Conservation (phyloP, 768 basidiomycete species). For the Russula griseocarnosa region DNA sequence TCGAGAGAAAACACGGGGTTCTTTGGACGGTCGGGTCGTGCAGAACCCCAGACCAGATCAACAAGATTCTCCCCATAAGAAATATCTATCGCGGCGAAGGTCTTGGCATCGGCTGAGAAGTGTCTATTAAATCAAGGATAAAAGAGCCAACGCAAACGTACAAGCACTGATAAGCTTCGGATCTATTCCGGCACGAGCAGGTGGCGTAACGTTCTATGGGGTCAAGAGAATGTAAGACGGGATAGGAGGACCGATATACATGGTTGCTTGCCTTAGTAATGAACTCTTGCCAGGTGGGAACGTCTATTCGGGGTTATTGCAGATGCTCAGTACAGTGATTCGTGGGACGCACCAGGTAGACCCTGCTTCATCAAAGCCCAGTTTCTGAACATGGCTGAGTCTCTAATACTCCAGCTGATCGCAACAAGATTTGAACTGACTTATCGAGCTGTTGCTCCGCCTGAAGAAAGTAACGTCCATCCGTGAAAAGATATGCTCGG, state of each 20-base stretch:
- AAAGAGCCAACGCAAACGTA: constrained; percentile 33
- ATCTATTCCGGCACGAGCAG: constrained; percentile 77
- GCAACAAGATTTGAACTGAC: constrained; percentile 41
- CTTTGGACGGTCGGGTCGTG: constrained; percentile 64
- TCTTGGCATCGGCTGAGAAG: constrained; percentile 57
- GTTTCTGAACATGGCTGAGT: constrained; percentile 46
- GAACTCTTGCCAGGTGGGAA: constrained; percentile 89
- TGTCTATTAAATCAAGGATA: background rate
- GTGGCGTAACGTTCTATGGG: constrained; percentile 54
- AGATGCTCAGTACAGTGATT: constrained; percentile 20
- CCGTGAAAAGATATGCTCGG: constrained; percentile 83
- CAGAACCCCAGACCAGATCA: constrained; percentile 67
- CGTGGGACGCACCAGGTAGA: constrained; percentile 53
- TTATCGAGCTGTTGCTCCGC: constrained; percentile 84
- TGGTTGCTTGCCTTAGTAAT: constrained; percentile 54
- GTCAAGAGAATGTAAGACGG: background rate
- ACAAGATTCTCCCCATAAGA: constrained; percentile 73
- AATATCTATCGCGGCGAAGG: constrained; percentile 54
- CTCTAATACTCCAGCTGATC: background rate
- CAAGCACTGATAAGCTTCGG: constrained; percentile 67
- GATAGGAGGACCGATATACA: background rate
- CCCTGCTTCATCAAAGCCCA: constrained; percentile 96
- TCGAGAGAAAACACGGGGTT: constrained; percentile 66
- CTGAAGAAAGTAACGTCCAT: constrained; percentile 93
- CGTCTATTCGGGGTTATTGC: constrained; percentile 46